phyloP scores from a whole-genome alignment of 306 rosid genomes.

The Sesbania bispinosa region DNA sequence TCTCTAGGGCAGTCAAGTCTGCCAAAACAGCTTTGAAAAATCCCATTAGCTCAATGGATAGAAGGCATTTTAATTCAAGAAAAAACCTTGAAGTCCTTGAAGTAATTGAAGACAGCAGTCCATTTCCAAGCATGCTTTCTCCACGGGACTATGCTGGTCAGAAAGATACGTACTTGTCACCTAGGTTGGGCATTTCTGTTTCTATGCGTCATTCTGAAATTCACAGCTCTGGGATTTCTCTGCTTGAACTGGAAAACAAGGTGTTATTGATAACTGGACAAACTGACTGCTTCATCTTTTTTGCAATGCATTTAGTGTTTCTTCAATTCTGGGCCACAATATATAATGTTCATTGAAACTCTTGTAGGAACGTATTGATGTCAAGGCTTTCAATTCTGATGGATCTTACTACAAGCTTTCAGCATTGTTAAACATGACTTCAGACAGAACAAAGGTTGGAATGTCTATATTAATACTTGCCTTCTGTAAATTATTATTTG shows the following conservation, averaged over 20 bases:
- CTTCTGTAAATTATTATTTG: background rate
- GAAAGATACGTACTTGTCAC: constrained; percentile 65
- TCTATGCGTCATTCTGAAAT: constrained; percentile 61
- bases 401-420: constrained; percentile 97
- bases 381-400: constrained; percentile 78
- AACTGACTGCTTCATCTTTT: background rate
- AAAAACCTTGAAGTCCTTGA: constrained; percentile 77
- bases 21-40: constrained; percentile 67
- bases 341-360: constrained; percentile 32
- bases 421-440: constrained; percentile 74
- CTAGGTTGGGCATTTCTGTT: constrained; percentile 90
- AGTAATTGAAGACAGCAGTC: constrained; percentile 79
- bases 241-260: constrained; percentile 94
- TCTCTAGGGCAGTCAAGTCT: constrained; percentile 74
- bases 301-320: constrained; percentile 3
- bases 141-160: constrained; percentile 78
- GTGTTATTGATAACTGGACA: constrained; percentile 37
- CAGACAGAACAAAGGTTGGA: constrained; percentile 92
- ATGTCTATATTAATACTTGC: background rate
- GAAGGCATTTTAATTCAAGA: constrained; percentile 58
- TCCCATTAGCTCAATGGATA: constrained; percentile 69
- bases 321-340: constrained; percentile 6
- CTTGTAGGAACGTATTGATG: constrained; percentile 84
- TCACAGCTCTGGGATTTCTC: constrained; percentile 81
- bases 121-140: constrained; percentile 91